These are phyloP conservation scores for Boletus subparvulus DNA, from an alignment of 768 basidiomycete species.

Conservation along the genomic window DNA sequence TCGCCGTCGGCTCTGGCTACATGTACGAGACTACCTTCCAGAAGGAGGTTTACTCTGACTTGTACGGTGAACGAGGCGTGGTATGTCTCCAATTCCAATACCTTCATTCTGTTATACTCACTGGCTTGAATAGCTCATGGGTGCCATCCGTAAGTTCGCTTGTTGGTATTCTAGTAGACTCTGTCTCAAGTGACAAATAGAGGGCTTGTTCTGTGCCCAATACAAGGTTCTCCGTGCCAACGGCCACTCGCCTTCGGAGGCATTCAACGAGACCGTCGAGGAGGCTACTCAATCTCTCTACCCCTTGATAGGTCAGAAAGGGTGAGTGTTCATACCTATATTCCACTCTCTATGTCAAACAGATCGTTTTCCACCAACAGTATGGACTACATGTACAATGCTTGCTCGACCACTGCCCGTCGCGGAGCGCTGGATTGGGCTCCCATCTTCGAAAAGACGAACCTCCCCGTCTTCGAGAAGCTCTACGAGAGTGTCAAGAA, in stretches of 20 bases:
- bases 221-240: slow-evolving; percentile 97
- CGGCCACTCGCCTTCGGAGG: slow-evolving; percentile 95
- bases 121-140: slow-evolving; percentile 71
- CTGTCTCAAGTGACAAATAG: slow-evolving; percentile 35
- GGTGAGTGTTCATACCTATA: slow-evolving; percentile 45
- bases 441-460: slow-evolving; percentile 92
- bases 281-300: slow-evolving; percentile 99
- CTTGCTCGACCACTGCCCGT: slow-evolving; percentile 98
- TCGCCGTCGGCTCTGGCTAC: slow-evolving; percentile 95
- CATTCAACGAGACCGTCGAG: slow-evolving; percentile 99
- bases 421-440: slow-evolving; percentile 99
- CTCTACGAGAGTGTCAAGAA: slow-evolving; percentile 94
- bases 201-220: slow-evolving; percentile 99
- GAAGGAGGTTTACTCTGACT: slow-evolving; percentile 99
- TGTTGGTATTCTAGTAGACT: neutral
- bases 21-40: slow-evolving; percentile 98
- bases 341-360: neutral
- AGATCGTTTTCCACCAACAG: slow-evolving; percentile 39
- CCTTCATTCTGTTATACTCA: slow-evolving; percentile 4
- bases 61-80: slow-evolving; percentile 99
- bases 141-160: slow-evolving; percentile 76
- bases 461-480: slow-evolving; percentile 90
- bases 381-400: slow-evolving; percentile 99
- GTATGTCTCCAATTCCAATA: slow-evolving; percentile 48
- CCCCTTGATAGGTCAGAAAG: slow-evolving; percentile 93